Percentiles rank a stretch among this genome's conserved stretches.
These are phyloP conservation scores for Gymnopilus junonius DNA, from an alignment of 768 basidiomycete genomes.

Conservation along the genomic window DNA sequence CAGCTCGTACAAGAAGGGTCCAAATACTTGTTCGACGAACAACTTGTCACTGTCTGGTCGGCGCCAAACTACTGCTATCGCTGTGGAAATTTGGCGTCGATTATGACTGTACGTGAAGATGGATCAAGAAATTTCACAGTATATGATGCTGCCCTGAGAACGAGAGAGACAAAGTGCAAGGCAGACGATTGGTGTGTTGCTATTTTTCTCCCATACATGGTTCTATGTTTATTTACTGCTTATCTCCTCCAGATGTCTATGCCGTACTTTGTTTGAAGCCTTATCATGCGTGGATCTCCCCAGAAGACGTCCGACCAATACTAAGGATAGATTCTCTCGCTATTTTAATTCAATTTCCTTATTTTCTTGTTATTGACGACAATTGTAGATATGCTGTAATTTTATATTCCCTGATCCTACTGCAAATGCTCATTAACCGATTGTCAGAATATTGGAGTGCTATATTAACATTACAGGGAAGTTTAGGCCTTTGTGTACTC, in stretches of 20 bases:
- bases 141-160: slow-evolving; percentile 92
- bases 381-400: no score
- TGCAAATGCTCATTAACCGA: no score
- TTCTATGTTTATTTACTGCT: background rate
- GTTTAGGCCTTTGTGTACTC: no score
- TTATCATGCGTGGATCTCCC: background rate
- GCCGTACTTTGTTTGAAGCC: slow-evolving; percentile 34
- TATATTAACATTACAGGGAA: no score
- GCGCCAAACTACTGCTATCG: slow-evolving; percentile 84
- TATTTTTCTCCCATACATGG: background rate
- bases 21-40: slow-evolving; percentile 96
- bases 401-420: no score
- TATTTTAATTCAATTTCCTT: no score
- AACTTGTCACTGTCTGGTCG: slow-evolving; percentile 92
- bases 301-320: background rate
- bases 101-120: slow-evolving; percentile 80
- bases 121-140: slow-evolving; percentile 76
- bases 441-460: no score
- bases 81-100: slow-evolving; percentile 81
- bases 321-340: background rate
- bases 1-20: slow-evolving; percentile 96
- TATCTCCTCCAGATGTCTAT: slow-evolving; percentile 47
- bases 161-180: slow-evolving; percentile 79
- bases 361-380: no score
- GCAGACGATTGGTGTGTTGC: slow-evolving; percentile 67